phyloP scores from a whole-genome alignment of 2,329 filamentous ascomycete genomes.

The Fusarium sp. region DNA sequence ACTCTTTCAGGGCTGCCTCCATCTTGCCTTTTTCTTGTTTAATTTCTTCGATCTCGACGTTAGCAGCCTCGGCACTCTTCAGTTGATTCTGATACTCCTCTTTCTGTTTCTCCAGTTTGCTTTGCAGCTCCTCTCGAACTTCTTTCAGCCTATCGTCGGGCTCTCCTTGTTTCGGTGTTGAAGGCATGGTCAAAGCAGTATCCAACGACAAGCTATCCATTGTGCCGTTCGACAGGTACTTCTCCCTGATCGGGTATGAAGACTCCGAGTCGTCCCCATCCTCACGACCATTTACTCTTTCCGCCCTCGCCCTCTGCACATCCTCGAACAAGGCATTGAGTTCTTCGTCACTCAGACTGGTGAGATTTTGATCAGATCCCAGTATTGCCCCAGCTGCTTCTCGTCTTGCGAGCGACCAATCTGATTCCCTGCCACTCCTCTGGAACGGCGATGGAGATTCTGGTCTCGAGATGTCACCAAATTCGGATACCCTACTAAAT shows the following conservation, averaged over 20 bases:
- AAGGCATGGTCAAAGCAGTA: conserved; percentile 92
- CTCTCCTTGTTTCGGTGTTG: conserved; percentile 83
- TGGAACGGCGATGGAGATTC: conserved; percentile 79
- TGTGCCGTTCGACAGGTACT: conserved; percentile 94
- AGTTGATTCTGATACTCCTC: conserved; percentile 84
- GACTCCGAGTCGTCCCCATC: conserved; percentile 93
- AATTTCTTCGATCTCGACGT: conserved; percentile 85
- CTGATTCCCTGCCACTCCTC: conserved; percentile 79
- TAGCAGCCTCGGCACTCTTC: conserved; percentile 77
- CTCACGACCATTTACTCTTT: conserved; percentile 77
- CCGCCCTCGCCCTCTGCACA: conserved; percentile 86
- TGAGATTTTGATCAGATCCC: conserved; percentile 91
- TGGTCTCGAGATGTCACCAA: conserved; percentile 76
- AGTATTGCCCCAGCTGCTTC: conserved; percentile 94
- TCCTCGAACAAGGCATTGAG: conserved; percentile 94
- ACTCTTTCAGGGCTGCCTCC: conserved; percentile 80
- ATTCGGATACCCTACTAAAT: conserved; percentile 84
- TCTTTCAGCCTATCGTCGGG: conserved; percentile 80
- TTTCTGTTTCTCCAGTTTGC: conserved; percentile 83
- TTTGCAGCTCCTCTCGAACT: conserved; percentile 84
- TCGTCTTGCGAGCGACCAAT: conserved; percentile 93
- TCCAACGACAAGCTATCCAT: conserved; percentile 97
- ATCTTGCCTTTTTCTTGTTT: conserved; percentile 85
- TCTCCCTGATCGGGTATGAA: conserved; percentile 89
- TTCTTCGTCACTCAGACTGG: conserved; percentile 91